Percentiles rank a stretch among this genome's conserved stretches.
phyloP scores from a whole-genome alignment of 139 green algal genomes.

The Micractinium sp. region DNA sequence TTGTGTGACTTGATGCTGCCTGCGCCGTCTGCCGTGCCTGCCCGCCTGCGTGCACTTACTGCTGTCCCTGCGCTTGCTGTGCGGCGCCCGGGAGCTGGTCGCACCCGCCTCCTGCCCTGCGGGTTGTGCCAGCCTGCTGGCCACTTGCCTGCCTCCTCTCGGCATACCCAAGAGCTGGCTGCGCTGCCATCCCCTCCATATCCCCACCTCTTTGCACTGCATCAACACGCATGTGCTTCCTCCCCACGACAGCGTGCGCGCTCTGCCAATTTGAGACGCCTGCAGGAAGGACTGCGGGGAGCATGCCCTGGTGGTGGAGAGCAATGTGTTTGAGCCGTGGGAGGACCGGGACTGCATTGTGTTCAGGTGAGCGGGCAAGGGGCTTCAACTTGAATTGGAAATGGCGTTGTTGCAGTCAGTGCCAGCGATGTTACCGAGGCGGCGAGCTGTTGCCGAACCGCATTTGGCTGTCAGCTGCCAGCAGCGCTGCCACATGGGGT shows the following conservation, averaged over 20 bases:
- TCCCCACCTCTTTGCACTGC: not conserved
- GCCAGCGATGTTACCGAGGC: not conserved
- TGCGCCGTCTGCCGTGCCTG: too few species aligned
- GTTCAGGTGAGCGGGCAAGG: not conserved
- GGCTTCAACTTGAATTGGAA: not conserved
- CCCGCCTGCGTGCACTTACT: not conserved
- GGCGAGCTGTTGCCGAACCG: not conserved
- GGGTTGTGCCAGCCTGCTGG: too few species aligned
- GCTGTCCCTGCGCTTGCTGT: not conserved
- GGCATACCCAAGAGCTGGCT: not conserved
- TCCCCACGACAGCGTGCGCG: not conserved
- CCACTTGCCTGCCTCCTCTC: not conserved
- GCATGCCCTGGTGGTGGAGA: constrained; percentile 11
- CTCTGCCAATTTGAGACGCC: not conserved
- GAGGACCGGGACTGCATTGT: not conserved
- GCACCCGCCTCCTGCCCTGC: too few species aligned
- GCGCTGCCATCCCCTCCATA: too few species aligned
- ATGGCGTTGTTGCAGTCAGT: not conserved
- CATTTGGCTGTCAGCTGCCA: not conserved
- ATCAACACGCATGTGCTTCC: not conserved
- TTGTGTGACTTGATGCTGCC: not conserved
- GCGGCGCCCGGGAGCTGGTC: too few species aligned
- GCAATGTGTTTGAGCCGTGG: constrained; percentile 25
- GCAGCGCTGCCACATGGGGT: not conserved
- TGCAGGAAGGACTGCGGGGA: constrained; percentile 10